A percentile compares a stretch with the other conserved stretches of the same genome.
Evolutionary conservation across 1,284 basidiomycete species (phyloP).

Genomic region (Ceraceosorus guamensis): DNA sequence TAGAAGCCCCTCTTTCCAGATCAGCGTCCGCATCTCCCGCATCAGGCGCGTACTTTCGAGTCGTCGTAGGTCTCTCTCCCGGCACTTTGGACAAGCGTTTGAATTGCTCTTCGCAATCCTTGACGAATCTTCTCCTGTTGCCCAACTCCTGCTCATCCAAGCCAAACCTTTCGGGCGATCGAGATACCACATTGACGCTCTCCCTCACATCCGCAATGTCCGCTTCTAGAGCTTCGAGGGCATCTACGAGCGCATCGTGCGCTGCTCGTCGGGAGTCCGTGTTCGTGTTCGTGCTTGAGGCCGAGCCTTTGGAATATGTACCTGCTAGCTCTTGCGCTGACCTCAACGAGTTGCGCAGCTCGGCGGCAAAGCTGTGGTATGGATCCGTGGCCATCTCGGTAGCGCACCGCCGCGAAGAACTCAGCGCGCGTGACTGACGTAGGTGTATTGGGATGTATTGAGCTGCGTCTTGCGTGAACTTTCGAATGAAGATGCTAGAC

Average conservation of each 20-base stretch:
- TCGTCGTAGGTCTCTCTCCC: too few species aligned
- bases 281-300: background rate
- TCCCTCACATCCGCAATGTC: slow-evolving; percentile 42
- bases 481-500: too few species aligned
- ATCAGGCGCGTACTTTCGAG: background rate
- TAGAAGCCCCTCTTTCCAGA: slow-evolving; percentile 12
- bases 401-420: too few species aligned
- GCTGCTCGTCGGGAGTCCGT: slow-evolving; percentile 14
- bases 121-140: slow-evolving; percentile 4
- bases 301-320: background rate
- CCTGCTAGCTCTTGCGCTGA: slow-evolving; percentile 15
- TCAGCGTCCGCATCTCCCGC: slow-evolving; percentile 2
- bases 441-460: too few species aligned
- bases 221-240: slow-evolving; percentile 31
- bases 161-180: slow-evolving; percentile 38
- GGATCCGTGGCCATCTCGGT: slow-evolving; percentile 38
- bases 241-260: slow-evolving; percentile 24
- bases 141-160: slow-evolving; percentile 28
- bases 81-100: too few species aligned
- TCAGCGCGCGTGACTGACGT: too few species aligned
- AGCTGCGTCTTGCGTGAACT: too few species aligned
- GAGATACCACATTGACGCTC: slow-evolving; percentile 35
- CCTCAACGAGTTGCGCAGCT: slow-evolving; percentile 30
- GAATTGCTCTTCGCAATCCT: background rate
- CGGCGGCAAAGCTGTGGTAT: slow-evolving; percentile 41